Evolutionary conservation across 768 basidiomycete species (phyloP), one percentile per base, ranked within the genome.

Genomic region (Lactarius psammicola): DNA sequence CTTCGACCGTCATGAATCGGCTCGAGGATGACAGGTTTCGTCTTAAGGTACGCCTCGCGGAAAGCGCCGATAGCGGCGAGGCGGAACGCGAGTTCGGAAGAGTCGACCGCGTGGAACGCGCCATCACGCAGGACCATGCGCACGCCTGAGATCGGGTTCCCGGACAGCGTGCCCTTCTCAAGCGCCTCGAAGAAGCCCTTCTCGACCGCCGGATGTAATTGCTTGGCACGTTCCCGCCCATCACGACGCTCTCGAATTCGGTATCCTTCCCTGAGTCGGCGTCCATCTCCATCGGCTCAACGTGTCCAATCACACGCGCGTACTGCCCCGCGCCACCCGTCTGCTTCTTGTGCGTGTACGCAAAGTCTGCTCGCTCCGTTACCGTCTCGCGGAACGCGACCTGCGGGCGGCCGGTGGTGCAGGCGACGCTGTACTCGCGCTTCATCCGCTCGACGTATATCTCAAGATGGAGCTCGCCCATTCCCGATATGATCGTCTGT

Each of bases 381-480:
- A 98, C 87, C 1, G 97, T 95, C 79, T 99, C 97, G 54, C 96
- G 87, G 83, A 94, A 99, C 4, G 95, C 95, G 56, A 99, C 97
- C 26, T 90, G 90, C 15, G 97, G 97, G 76, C 95, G 95, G 65
- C 96, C 96, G 8, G 96, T 98, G 18, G 87, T 82, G 73, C 94
- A 97, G 51, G 92, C 87, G 23, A 94, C 92, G 62, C 91, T 92
- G 78, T 99, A 99, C 78, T 99, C 97, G 60, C 97, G 91, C 71
- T 87, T 89, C 95, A 99, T 98, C 46, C 97, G 93, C 75, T 99
- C 97, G 66, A 98, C 95, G 78, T 99, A 98, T 73, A 99, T 96
- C 74, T 99, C 97, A 28, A 99, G 85, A 75, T 99, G 97, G 20
- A 99, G 85, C 76, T 99, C 97, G 30, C 97, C 97, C 97, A 99